Base-by-base conservation (phyloP, 441 rosid genomes). In the Macaranga tanarius region DNA sequence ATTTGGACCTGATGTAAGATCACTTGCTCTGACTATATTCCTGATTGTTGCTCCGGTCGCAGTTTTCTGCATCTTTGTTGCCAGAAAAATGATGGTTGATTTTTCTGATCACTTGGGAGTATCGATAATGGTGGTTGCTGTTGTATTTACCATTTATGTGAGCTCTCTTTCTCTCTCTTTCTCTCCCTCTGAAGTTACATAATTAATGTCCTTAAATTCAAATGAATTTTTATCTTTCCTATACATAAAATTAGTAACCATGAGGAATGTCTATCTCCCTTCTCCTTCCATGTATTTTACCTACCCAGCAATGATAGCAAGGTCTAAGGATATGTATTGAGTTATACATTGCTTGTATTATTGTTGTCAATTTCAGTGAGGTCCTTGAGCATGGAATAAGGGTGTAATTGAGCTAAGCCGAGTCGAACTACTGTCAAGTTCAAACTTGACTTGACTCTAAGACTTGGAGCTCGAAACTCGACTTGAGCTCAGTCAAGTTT, bases 1-100 rank as follows among this genome's bases (percentile, higher is more conserved):
- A 77, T 95, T 95, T 85, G 99, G 99, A 76, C 99, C 99, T 2
- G 99, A 95, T 89, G 96, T 87, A 34, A 87, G 95, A 71, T 91
- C 96, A 3, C 86, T 95, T 44, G 84, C 83, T 31, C 76, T 92
- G 48, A 86, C 97, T 31, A 48, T 93, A 85, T 83, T 89, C 82
- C 77, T 95, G 72, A 88, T 91, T 52, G 92, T 89, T 47, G 95
- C 88, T 78, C 98, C 96, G 31, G 84, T 90, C 69, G 80, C 79
- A 55, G 56, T 91, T 61, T 95, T 95, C 86, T 95, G 96, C 70
- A 42, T 88, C 66, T 95, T 88, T 68, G 90, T 91, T 17, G 92
- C 84, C 48, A 78, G 88, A 73, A 91, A 86, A 67, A 78, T 95
- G 79, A 77, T 91, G 79, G 84, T 87, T 73, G 92, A 89, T 69